phyloP scores from a whole-genome alignment of 1,284 basidiomycete species.

The Apiotrichum veenhuisii region DNA sequence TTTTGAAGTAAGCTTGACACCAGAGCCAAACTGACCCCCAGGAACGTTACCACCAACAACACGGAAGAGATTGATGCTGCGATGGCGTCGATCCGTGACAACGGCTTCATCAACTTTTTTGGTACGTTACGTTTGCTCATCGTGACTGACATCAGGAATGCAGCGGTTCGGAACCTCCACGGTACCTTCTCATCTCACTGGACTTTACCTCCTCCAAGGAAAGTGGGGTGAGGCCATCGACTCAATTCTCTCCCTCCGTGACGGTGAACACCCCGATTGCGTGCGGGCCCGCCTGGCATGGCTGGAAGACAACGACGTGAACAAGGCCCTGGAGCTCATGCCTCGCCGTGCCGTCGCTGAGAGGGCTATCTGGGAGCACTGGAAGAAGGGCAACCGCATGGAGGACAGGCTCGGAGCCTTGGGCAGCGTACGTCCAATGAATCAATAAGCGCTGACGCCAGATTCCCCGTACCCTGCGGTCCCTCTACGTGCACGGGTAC shows the following conservation, averaged over 20 bases:
- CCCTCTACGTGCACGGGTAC: constrained; percentile 99
- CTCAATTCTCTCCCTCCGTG: constrained; percentile 73
- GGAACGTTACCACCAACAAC: constrained; percentile 75
- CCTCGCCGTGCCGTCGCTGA: constrained; percentile 89
- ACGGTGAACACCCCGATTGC: constrained; percentile 86
- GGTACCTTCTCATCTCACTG: constrained; percentile 91
- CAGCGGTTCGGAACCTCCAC: constrained; percentile 97
- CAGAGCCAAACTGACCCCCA: constrained; percentile 39
- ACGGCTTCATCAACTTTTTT: constrained; percentile 98
- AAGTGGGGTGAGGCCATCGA: constrained; percentile 85
- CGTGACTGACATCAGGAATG: constrained; percentile 63
- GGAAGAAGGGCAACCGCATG: constrained; percentile 74
- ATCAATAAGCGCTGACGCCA: constrained; percentile 35
- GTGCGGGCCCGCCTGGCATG: constrained; percentile 73
- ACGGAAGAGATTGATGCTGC: constrained; percentile 67
- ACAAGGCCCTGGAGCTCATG: constrained; percentile 73
- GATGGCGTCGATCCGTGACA: constrained; percentile 72
- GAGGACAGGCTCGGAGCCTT: constrained; percentile 81
- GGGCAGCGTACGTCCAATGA: constrained; percentile 60
- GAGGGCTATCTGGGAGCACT: constrained; percentile 84
- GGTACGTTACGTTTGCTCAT: constrained; percentile 52
- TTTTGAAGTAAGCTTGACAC: constrained; percentile 65
- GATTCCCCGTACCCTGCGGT: constrained; percentile 90
- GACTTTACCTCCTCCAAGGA: constrained; percentile 77
- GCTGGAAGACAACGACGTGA: constrained; percentile 70